Evolutionary conservation across 2,329 filamentous ascomycete species (phyloP).

Genomic region (Stylonectria norvegica): DNA sequence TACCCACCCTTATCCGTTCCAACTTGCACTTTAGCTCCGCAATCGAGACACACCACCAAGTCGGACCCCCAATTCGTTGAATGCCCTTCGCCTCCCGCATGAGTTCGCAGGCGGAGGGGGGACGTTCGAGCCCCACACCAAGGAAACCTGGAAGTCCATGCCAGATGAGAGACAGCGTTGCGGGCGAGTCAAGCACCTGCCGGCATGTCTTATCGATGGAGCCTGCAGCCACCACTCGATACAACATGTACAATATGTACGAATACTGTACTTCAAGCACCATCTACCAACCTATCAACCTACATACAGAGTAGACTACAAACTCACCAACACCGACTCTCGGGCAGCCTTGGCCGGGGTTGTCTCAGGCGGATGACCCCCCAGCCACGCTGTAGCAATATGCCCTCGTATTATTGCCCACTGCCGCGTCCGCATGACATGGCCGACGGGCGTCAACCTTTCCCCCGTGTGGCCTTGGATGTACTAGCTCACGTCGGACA

Average conservation of each 20-base stretch:
- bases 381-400: constrained; percentile 8
- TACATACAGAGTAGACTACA: too few species aligned
- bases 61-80: constrained; percentile 2
- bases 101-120: constrained; percentile 6
- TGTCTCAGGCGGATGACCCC: constrained; percentile 28
- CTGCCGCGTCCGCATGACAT: constrained; percentile 16
- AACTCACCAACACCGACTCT: too few species aligned
- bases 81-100: constrained; percentile 2
- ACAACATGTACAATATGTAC: too few species aligned
- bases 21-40: neutral
- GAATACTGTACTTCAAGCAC: too few species aligned
- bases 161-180: constrained; percentile 3
- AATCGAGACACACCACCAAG: neutral
- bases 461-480: constrained; percentile 1
- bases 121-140: too few species aligned
- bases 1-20: neutral
- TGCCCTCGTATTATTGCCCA: constrained; percentile 17
- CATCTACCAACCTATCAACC: too few species aligned
- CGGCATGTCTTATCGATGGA: too few species aligned
- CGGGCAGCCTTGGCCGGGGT: too few species aligned
- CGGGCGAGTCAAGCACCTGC: constrained; percentile 3
- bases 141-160: too few species aligned
- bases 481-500: too few species aligned
- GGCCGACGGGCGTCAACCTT: constrained; percentile 2
- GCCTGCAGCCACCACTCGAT: too few species aligned